Percentiles rank a stretch among this genome's conserved stretches.
Conservation (phyloP, 345 rosid species). For the Arabidopsis arenosa region DNA sequence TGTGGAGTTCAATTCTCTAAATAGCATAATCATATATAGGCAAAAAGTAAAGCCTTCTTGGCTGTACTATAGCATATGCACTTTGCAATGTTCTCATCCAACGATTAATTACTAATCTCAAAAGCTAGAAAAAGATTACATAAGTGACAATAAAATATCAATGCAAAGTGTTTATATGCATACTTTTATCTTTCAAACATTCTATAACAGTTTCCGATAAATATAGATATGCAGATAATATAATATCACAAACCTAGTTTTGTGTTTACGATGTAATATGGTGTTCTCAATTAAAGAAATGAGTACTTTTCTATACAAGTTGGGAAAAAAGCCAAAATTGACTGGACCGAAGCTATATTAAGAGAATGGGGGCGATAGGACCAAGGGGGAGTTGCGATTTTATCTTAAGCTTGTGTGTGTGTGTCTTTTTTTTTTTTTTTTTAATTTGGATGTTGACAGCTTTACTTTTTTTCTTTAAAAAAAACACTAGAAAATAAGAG, state of each 20-base stretch:
- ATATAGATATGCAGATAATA: slow-evolving; percentile 12
- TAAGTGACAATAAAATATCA: slow-evolving; percentile 7
- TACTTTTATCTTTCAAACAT: slow-evolving; percentile 21
- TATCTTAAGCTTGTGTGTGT: slow-evolving; percentile 4
- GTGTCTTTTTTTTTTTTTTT: not conserved
- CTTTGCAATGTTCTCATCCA: too few relatives aligned
- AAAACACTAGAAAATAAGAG: not conserved
- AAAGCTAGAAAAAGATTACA: slow-evolving; percentile 4
- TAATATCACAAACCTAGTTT: not conserved
- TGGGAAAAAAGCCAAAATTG: slow-evolving; percentile 11
- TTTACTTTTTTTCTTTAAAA: not conserved
- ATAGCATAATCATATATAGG: too few relatives aligned
- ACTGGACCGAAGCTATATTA: slow-evolving; percentile 7
- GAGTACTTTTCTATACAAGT: not conserved
- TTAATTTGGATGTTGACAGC: not conserved
- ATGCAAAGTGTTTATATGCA: not conserved
- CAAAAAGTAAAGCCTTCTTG: too few relatives aligned
- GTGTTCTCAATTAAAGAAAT: not conserved
- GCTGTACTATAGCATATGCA: too few relatives aligned
- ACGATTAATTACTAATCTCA: not conserved
- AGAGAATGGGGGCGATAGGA: slow-evolving; percentile 6
- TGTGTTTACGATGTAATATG: slow-evolving; percentile 17
- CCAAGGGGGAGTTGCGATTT: slow-evolving; percentile 11
- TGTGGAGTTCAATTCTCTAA: too few relatives aligned
- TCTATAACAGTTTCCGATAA: slow-evolving; percentile 16